Evolutionary conservation across 768 basidiomycete species (phyloP).

Genomic region (Serpula lacrymans): DNA sequence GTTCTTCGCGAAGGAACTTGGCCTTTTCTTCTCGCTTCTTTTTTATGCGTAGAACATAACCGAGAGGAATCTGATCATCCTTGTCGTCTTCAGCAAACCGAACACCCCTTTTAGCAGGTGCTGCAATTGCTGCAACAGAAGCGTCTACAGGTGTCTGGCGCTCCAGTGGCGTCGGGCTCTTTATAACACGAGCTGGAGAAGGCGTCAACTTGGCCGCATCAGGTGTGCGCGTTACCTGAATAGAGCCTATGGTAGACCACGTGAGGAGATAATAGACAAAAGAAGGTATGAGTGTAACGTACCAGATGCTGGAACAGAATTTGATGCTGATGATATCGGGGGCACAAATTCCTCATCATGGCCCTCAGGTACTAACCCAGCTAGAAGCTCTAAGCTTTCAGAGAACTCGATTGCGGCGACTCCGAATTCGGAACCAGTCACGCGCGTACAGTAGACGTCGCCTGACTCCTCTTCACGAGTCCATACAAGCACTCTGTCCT

Average conservation of each 20-base stretch:
- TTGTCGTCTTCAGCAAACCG: conserved; percentile 65
- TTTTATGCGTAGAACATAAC: conserved; percentile 66
- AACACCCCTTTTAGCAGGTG: conserved; percentile 46
- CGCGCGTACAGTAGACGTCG: conserved; percentile 30
- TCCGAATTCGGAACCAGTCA: conserved; percentile 49
- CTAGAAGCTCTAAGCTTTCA: conserved; percentile 60
- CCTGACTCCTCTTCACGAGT: conserved; percentile 37
- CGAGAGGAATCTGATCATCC: conserved; percentile 67
- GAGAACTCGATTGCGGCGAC: conserved; percentile 75
- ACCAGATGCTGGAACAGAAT: conserved; percentile 14
- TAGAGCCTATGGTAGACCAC: conserved; percentile 5
- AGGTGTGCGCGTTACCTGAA: neutral
- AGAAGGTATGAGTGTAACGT: conserved; percentile 7
- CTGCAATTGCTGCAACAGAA: neutral
- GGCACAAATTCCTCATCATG: conserved; percentile 11
- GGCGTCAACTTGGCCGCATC: neutral
- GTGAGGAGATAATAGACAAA: conserved; percentile 3
- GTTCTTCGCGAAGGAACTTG: conserved; percentile 58
- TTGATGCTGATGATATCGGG: conserved; percentile 8
- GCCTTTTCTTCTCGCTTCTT: conserved; percentile 74
- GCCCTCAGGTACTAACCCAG: conserved; percentile 37
- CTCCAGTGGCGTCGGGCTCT: neutral
- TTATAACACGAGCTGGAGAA: conserved; percentile 4
- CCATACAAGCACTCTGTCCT: conserved; percentile 64
- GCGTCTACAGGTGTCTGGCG: neutral